A percentile compares a stretch with the other conserved stretches of the same genome.
Evolutionary conservation across 1,284 basidiomycete species (phyloP).

Genomic region (Boletellus dicymbophilus): DNA sequence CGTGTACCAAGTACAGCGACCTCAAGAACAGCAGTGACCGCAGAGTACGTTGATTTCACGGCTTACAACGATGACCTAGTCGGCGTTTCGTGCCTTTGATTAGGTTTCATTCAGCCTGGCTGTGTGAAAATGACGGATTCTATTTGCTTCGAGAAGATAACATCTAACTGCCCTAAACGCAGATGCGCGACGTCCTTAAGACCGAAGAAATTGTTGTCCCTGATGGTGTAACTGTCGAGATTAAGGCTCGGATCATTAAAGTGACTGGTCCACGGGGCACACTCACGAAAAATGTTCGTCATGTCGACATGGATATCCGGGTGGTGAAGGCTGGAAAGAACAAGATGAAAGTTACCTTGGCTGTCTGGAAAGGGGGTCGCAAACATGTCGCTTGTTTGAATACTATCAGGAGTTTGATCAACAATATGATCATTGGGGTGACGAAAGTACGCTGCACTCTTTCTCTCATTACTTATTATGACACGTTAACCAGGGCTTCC

Average conservation of each 20-base stretch:
- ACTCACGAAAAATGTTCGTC: constrained; percentile 89
- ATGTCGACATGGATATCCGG: constrained; percentile 97
- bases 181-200: constrained; percentile 93
- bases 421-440: constrained; percentile 98
- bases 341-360: constrained; percentile 79
- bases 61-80: not conserved
- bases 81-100: not conserved
- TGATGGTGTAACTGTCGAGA: constrained; percentile 77
- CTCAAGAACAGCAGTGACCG: constrained; percentile 25
- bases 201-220: constrained; percentile 95
- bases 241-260: constrained; percentile 89
- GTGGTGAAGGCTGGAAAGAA: constrained; percentile 71
- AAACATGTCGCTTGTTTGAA: constrained; percentile 99
- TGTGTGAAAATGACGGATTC: constrained; percentile 32
- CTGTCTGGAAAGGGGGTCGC: constrained; percentile 97
- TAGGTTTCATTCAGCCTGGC: constrained; percentile 4
- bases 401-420: constrained; percentile 93
- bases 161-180: constrained; percentile 18
- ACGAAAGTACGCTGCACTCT: constrained; percentile 61
- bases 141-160: constrained; percentile 19
- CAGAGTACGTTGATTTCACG: constrained; percentile 29
- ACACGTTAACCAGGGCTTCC: constrained; percentile 76
- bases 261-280: constrained; percentile 91
- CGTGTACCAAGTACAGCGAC: constrained; percentile 17
- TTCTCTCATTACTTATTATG: constrained; percentile 1